phyloP scores from a whole-genome alignment of 2,329 filamentous ascomycete genomes.

The Fusarium pininemorale region DNA sequence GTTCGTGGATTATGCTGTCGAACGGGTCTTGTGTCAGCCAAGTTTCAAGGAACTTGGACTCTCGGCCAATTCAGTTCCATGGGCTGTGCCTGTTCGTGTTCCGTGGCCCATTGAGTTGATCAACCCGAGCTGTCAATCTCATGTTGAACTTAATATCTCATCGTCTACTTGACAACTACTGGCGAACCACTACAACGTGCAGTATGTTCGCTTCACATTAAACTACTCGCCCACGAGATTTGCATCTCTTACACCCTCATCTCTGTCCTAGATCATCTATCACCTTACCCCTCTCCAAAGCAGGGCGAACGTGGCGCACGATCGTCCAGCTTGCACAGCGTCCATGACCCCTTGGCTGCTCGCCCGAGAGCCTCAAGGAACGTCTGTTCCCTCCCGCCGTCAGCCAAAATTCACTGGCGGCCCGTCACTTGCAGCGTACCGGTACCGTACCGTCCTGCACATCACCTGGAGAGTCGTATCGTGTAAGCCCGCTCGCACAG shows the following conservation, averaged over 20 bases:
- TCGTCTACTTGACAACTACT: neutral
- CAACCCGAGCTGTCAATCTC: neutral
- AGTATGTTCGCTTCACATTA: constrained; percentile 37
- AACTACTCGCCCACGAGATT: constrained; percentile 36
- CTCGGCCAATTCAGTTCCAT: constrained; percentile 4
- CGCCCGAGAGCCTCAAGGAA: constrained; percentile 36
- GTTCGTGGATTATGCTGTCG: neutral
- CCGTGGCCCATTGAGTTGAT: constrained; percentile 19
- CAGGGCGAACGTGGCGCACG: constrained; percentile 40
- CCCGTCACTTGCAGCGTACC: constrained; percentile 2
- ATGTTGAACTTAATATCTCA: neutral
- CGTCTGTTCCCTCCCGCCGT: constrained; percentile 12
- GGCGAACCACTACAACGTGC: constrained; percentile 18
- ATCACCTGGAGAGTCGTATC: constrained; percentile 25
- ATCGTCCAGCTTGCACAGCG: constrained; percentile 38
- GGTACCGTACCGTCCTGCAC: constrained; percentile 1
- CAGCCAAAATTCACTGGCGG: constrained; percentile 14
- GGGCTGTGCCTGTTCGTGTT: constrained; percentile 6
- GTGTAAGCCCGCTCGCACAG: constrained; percentile 18
- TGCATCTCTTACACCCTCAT: constrained; percentile 34
- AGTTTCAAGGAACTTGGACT: constrained; percentile 23
- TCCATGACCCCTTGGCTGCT: constrained; percentile 9
- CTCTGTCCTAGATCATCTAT: constrained; percentile 15
- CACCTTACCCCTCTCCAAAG: constrained; percentile 30
- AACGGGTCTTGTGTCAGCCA: constrained; percentile 9